Evolutionary conservation across 345 rosid species (phyloP).

Genomic region (Pugionium dolabratum): DNA sequence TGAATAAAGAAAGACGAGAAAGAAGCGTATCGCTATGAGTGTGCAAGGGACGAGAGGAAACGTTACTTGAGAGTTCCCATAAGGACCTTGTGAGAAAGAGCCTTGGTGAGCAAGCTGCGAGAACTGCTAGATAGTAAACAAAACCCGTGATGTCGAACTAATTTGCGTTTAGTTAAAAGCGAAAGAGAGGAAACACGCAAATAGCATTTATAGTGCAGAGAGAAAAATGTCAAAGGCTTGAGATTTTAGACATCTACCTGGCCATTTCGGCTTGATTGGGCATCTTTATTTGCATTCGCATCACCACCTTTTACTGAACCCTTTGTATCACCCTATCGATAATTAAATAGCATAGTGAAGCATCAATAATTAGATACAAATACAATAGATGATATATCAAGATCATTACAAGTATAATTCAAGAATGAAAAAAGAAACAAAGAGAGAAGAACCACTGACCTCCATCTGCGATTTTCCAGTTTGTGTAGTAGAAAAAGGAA

Average conservation of each 20-base stretch:
- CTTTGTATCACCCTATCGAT: constrained; percentile 75
- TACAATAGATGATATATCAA: background rate
- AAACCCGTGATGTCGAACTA: constrained; percentile 2
- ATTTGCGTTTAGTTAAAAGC: no score
- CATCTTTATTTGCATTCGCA: constrained; percentile 56
- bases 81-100: constrained; percentile 53
- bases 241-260: constrained; percentile 50
- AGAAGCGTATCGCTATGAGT: background rate
- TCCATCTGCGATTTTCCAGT: constrained; percentile 65
- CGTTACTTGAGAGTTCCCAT: constrained; percentile 64
- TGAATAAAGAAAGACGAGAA: background rate
- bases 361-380: constrained; percentile 7
- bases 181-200: background rate
- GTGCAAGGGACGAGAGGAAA: constrained; percentile 29
- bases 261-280: constrained; percentile 49
- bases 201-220: background rate
- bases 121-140: constrained; percentile 27
- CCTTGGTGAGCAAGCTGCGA: constrained; percentile 66
- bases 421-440: constrained; percentile 4
- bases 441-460: constrained; percentile 47
- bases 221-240: background rate
- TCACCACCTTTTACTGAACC: constrained; percentile 76
- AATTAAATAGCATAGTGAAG: background rate
- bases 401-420: background rate
- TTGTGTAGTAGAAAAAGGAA: constrained; percentile 1